Conservation (phyloP, 140 eudicot genomes). For the Flaveria floridana region DNA sequence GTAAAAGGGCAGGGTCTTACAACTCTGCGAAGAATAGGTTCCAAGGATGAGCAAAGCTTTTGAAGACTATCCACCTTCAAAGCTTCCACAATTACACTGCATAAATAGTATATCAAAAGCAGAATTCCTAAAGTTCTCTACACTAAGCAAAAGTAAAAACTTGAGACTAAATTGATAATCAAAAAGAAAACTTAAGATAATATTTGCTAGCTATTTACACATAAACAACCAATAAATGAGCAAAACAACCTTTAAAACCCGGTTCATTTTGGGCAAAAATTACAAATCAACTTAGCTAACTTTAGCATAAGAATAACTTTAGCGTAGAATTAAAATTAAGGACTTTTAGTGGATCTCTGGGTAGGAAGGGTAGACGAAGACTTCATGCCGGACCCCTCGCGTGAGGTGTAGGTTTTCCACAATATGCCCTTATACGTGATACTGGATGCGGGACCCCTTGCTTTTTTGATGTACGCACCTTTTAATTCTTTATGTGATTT, state of each 20-base stretch:
- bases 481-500: too few relatives aligned
- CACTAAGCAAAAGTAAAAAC: background rate
- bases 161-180: background rate
- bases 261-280: slow-evolving; percentile 2
- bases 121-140: background rate
- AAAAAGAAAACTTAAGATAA: background rate
- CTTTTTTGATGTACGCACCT: too few relatives aligned
- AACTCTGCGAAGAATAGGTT: slow-evolving; percentile 98
- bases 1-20: slow-evolving; percentile 42
- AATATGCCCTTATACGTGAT: too few relatives aligned
- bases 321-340: too few relatives aligned
- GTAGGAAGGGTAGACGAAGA: too few relatives aligned
- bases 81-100: slow-evolving; percentile 98
- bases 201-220: background rate
- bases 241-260: slow-evolving; percentile 6
- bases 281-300: slow-evolving; percentile 12
- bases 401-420: too few relatives aligned
- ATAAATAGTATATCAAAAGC: slow-evolving; percentile 28
- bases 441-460: too few relatives aligned
- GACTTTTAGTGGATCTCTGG: too few relatives aligned
- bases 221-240: slow-evolving; percentile 5
- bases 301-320: too few relatives aligned
- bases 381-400: too few relatives aligned
- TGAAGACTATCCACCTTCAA: slow-evolving; percentile 94
- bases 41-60: slow-evolving; percentile 96